phyloP scores from a whole-genome alignment of 129 eudicot species.

The Cynara cardunculus region DNA sequence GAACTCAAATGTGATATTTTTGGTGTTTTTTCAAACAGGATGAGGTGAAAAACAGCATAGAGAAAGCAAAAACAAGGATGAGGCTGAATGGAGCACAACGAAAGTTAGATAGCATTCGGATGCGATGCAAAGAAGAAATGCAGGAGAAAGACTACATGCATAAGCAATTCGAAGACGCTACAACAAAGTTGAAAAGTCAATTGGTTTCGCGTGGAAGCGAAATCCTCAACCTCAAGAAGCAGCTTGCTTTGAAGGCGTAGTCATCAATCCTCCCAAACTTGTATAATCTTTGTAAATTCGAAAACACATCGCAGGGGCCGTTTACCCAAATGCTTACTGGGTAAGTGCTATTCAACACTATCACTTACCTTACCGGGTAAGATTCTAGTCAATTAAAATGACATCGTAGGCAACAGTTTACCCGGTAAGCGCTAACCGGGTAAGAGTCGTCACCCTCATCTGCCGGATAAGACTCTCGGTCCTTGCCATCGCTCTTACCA shows the following conservation, averaged over 20 bases:
- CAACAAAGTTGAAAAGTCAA: constrained; percentile 50
- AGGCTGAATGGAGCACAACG: constrained; percentile 62
- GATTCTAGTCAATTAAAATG: too few species aligned
- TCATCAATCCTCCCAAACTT: background rate
- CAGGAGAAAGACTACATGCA: constrained; percentile 69
- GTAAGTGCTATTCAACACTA: too few species aligned
- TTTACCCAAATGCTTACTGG: too few species aligned
- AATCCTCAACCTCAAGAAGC: constrained; percentile 61
- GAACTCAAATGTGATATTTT: background rate
- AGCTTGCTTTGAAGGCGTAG: constrained; percentile 42
- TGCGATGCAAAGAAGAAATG: constrained; percentile 53
- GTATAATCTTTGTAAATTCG: background rate
- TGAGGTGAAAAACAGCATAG: constrained; percentile 25
- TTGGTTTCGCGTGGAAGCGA: constrained; percentile 43
- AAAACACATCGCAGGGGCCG: too few species aligned
- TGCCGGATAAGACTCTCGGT: too few species aligned
- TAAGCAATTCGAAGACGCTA: constrained; percentile 53
- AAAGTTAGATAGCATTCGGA: constrained; percentile 56
- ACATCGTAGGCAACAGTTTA: too few species aligned
- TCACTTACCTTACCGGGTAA: too few species aligned
- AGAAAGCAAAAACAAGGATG: constrained; percentile 67
- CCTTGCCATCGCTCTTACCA: too few species aligned
- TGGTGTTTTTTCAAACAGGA: constrained; percentile 36
- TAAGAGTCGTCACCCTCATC: too few species aligned
- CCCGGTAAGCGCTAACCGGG: too few species aligned